Evolutionary conservation across 139 green algal genomes (phyloP), one percentile per base, ranked within the genome.

Genomic region (Medakamo hakoo): DNA sequence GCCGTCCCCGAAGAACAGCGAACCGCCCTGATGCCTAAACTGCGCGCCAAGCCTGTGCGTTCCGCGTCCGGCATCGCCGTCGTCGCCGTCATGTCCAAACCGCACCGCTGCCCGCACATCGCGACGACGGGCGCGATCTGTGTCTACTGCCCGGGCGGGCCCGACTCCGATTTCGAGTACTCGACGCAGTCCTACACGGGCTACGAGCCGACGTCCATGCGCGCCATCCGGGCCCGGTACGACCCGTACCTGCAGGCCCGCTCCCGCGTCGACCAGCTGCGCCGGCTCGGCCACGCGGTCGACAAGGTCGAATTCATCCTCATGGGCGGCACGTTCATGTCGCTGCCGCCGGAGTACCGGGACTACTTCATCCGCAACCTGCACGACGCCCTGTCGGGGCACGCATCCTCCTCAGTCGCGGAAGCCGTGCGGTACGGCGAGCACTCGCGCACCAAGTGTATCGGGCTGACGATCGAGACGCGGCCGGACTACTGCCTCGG

Each of bases 301-400:
- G 92, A 98, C 79, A 98, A 98, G 81, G 90, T 96, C 25, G 92
- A 98, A 80, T 98, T 91, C 78, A 96, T 98, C 68, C 76, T 98
- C 1, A 98, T 98, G 92, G 91, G 92, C n/a, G 92, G 92, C 58
- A 98, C 92, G 40, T 98, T 98, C 78, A 97, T 98, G 92, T 91
- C 78, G 4, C 74, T 98, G 60, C 91, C 91, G 3, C 28, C 66
- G 23, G 92, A 97, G 26, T 98, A 98, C 72, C 79, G 92, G 3
- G 91, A 97, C 77, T 96, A 89, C 78, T 98, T 98, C 71, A 73
- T 96, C 16, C 73, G 92, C 63, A 88, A 88, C 71, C 79, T 98
- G 71, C 92, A 98, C 73, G 92, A 98, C 68, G 88, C 92, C 16
- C 85, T 98, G 55, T 88, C 72, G 23, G 91, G 91, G 3, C 81